Base-by-base conservation (phyloP, 441 rosid genomes). In the Gossypium davidsonii region DNA sequence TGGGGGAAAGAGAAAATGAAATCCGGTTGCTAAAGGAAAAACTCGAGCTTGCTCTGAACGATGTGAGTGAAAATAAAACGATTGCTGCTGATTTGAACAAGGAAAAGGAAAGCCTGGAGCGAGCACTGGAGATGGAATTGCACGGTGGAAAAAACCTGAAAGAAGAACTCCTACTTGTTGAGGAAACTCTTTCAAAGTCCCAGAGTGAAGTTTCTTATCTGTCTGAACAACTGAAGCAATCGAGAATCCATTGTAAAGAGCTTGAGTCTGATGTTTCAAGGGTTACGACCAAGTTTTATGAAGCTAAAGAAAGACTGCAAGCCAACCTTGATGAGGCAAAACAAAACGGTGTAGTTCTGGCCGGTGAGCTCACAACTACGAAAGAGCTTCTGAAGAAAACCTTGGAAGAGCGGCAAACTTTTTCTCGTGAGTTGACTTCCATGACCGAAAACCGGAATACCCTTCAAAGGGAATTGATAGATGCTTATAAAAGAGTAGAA, bases 191-290 rank as follows among this genome's bases (percentile, higher is more conserved):
- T 59, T 79, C 64, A 64, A 85, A 84, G 83, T 84, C 83, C 9
- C 78, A 72, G 73, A 84, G 75, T 55, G 89, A 84, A 75, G 88
- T 83, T 73, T 85, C 88, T 73, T 85, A 78, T 77, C 83, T 91
- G 67, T 85, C 59, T 25, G 80, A 77, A 57, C 83, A 80, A 71
- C 91, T 92, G 21, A 73, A 83, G 77, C 81, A 87, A 64, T 86
- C 94, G 1, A 82, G 67, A 79, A 67, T 67, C 60, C 73, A 67
- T 65, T 80, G 85, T 75, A 51, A 77, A 1, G 81, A 87, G 83
- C 89, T 95, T 69, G 90, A 89, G 79, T 84, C 88, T 20, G 92
- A 90, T 82, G 73, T 90, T 80, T 81, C 84, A 51, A 77, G 76
- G 74, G 80, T 84, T 73, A 77, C 76, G 12, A 76, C 79, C 66